phyloP scores from a whole-genome alignment of 2,329 filamentous ascomycete genomes.

The Ophiocordyceps camponoti-rufipedis region DNA sequence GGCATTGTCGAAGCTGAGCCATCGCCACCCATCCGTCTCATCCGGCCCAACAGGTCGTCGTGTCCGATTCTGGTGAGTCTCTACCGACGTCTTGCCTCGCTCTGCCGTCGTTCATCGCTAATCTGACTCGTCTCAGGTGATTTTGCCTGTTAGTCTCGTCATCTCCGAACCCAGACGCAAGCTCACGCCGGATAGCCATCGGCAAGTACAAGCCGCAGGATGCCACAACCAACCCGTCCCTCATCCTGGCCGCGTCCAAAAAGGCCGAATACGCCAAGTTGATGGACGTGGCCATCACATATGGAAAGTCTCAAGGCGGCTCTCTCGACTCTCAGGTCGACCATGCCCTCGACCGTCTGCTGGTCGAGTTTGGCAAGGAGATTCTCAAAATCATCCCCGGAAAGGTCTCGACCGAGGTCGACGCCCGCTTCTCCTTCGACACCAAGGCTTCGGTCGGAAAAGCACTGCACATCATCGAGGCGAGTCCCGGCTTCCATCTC shows the following conservation, averaged over 20 bases:
- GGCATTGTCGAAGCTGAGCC: background rate
- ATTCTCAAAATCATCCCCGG: constrained; percentile 94
- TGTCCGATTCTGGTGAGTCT: constrained; percentile 77
- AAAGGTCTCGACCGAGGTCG: constrained; percentile 97
- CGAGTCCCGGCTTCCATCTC: constrained; percentile 23
- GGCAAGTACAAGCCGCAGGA: constrained; percentile 99
- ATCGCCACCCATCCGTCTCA: background rate
- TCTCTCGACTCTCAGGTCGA: constrained; percentile 71
- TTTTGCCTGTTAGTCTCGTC: constrained; percentile 49
- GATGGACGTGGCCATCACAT: constrained; percentile 69
- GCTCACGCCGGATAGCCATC: constrained; percentile 46
- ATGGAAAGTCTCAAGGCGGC: constrained; percentile 61
- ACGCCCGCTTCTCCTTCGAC: constrained; percentile 90
- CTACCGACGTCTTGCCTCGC: constrained; percentile 5
- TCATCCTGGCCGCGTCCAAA: constrained; percentile 96
- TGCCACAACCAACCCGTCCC: constrained; percentile 97
- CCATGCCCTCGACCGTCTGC: constrained; percentile 73
- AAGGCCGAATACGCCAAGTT: constrained; percentile 90
- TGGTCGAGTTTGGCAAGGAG: constrained; percentile 96
- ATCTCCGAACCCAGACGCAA: background rate
- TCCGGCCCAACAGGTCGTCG: constrained; percentile 49
- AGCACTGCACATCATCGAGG: constrained; percentile 91
- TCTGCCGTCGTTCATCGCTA: constrained; percentile 8
- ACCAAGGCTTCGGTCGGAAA: constrained; percentile 84
- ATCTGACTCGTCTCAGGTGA: constrained; percentile 34